Evolutionary conservation across 139 green algal genomes (phyloP), one percentile per base, ranked within the genome.

Genomic region (Auxenochlorella protothecoides): DNA sequence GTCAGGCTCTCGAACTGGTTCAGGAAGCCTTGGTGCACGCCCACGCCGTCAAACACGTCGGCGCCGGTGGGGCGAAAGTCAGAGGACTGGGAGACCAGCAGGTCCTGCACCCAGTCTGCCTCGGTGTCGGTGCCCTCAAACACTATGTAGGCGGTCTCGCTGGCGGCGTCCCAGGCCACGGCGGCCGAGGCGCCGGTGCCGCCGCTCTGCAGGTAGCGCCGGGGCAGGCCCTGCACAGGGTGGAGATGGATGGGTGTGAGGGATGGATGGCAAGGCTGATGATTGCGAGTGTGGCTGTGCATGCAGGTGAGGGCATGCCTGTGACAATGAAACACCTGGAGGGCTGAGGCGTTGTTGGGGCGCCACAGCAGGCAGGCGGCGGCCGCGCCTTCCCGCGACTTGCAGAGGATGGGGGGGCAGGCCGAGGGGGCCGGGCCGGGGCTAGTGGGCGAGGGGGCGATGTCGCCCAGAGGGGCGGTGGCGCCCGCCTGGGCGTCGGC

Each of bases 331-430:
- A 44, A 44, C 27, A 44, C 27, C 27, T 44, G 27, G 27, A 4
- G 52, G 51, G 12, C 11, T 3, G 56, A 10, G n/a, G 62, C 27
- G 16, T 59, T 69, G 5, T n/a, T 27, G 4, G 27, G 16, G 10
- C 60, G 8, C 12, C 44, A 75, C 3, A 44, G 14, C 2, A 5
- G 2, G 57, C 72, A 76, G 53, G 61, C 63, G 3, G 63, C 63
- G 2, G 57, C 63, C 2, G 52, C 56, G 2, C 16, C 52, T 3
- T 0, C 2, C 4, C 59, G 6, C 7, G 61, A 60, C 70, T 73
- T 79, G 70, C 74, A 79, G 5, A 79, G 65, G n/a, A 79, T 65
- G 5, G 66, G 16, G 15, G 74, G 74, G 74, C 74, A 79, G 16
- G 66, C 56, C n/a, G 61, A 60, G 52, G 61, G 60, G 55, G 71